A percentile compares a stretch with the other conserved stretches of the same genome.
These are phyloP conservation scores for Xylaria nigripes DNA, from an alignment of 495 filamentous ascomycete species.

Conservation along the genomic window DNA sequence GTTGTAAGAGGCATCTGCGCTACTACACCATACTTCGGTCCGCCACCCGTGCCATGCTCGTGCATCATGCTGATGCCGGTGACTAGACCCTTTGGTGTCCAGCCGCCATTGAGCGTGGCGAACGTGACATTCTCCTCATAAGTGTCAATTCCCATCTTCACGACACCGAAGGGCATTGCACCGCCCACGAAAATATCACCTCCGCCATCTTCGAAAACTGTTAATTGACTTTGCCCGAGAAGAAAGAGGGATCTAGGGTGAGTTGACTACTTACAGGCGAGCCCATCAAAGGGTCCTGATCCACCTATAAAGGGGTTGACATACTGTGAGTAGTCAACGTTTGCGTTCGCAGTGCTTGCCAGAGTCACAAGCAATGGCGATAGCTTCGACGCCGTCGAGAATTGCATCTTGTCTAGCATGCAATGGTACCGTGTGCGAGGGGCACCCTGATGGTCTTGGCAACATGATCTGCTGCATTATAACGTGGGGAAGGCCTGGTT, in stretches of 20 bases:
- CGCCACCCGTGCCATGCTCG: conserved; percentile 62
- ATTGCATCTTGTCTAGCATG: neutral
- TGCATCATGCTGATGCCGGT: conserved; percentile 66
- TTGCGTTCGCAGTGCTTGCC: neutral
- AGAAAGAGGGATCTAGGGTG: neutral
- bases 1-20: conserved; percentile 50
- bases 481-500: no score
- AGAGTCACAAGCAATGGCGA: neutral
- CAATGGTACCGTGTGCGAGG: no score
- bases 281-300: neutral
- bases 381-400: conserved; percentile 2
- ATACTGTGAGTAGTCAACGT: conserved; percentile 13
- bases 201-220: conserved; percentile 33
- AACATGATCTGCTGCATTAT: no score
- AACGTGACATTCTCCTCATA: conserved; percentile 15
- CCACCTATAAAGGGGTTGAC: conserved; percentile 22
- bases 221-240: neutral
- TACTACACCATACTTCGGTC: conserved; percentile 62
- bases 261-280: neutral
- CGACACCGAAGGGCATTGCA: conserved; percentile 55
- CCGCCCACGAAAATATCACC: conserved; percentile 58
- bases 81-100: conserved; percentile 47
- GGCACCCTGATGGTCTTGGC: no score
- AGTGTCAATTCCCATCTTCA: conserved; percentile 59
- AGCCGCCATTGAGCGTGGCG: conserved; percentile 48